Evolutionary conservation across 164 flowering plant species (phyloP).

Genomic region (Tetrastigma voinierianum): DNA sequence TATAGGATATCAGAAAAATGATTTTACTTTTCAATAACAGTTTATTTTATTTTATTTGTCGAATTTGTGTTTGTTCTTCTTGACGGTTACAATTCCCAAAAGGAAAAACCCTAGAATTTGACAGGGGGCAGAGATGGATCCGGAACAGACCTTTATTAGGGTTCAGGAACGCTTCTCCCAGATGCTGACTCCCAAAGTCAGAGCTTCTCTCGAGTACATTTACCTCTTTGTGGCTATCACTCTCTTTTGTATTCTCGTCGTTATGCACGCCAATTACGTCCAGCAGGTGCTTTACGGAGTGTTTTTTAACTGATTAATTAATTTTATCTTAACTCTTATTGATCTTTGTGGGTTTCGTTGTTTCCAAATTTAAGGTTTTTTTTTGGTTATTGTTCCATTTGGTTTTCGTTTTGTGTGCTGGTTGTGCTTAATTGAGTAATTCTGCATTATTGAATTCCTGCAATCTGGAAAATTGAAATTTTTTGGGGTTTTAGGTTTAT

Average conservation of each 20-base stretch:
- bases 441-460: no score
- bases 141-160: slow-evolving; percentile 88
- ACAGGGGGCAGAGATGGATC: slow-evolving; percentile 59
- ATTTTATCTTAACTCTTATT: neutral
- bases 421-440: no score
- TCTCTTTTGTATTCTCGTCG: slow-evolving; percentile 71
- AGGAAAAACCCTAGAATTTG: neutral
- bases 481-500: no score
- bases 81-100: no score
- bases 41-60: no score
- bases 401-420: no score
- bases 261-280: slow-evolving; percentile 96
- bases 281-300: slow-evolving; percentile 49
- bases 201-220: slow-evolving; percentile 71
- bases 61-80: no score
- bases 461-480: no score
- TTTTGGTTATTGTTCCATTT: no score
- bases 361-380: no score
- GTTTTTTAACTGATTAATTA: neutral
- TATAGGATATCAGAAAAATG: no score
- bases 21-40: no score
- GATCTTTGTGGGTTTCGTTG: neutral
- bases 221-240: slow-evolving; percentile 67
- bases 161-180: slow-evolving; percentile 87
- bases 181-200: slow-evolving; percentile 66